Evolutionary conservation across 2,329 filamentous ascomycete genomes (phyloP).

Genomic region (Daldinia sp.): DNA sequence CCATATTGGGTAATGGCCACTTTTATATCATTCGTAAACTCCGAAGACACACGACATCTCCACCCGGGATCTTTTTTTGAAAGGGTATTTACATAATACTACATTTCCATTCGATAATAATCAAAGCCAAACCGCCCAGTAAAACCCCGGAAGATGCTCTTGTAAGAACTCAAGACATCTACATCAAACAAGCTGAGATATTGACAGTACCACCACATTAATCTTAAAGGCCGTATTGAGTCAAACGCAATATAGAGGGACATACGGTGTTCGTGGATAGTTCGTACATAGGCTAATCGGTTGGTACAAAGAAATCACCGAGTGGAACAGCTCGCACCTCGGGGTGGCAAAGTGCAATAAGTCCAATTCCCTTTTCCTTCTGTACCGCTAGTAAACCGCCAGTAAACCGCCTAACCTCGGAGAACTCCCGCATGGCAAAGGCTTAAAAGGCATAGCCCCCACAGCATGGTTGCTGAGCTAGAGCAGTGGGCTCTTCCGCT

Average conservation of each 20-base stretch:
- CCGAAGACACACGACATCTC: neutral
- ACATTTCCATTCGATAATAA: neutral
- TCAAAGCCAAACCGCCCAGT: too few species aligned
- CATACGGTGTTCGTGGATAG: neutral
- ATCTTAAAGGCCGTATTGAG: neutral
- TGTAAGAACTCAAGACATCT: neutral
- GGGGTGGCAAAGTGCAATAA: slow-evolving; percentile 7
- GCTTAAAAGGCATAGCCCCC: neutral
- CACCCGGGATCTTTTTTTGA: neutral
- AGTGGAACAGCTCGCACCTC: neutral
- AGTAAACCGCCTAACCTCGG: neutral
- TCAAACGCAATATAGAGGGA: neutral
- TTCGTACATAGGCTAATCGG: neutral
- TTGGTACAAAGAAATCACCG: neutral
- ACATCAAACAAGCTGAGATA: neutral
- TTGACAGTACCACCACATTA: neutral
- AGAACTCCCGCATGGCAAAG: neutral
- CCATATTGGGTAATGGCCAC: neutral
- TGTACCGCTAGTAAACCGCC: neutral
- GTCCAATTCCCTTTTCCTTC: neutral
- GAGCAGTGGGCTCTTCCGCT: neutral
- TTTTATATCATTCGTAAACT: neutral
- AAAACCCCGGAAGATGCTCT: too few species aligned
- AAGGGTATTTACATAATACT: neutral
- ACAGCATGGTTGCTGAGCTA: neutral